Conservation (phyloP, 1,284 basidiomycete genomes). For the Earliella scabrosa region DNA sequence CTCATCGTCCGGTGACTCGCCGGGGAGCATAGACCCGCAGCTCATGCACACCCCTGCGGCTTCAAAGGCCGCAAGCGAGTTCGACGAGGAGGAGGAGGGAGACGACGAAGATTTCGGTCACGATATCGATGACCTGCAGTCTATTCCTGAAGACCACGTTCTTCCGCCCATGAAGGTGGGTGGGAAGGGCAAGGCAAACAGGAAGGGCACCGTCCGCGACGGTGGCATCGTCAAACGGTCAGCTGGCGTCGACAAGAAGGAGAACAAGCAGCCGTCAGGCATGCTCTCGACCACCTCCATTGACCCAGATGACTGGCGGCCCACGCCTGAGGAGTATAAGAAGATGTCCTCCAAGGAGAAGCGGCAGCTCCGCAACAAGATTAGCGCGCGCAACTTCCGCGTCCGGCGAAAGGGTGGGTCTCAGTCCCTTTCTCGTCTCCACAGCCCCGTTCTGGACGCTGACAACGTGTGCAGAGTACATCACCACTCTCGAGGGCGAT, state of each 20-base stretch:
- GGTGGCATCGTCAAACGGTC: conserved; percentile 73
- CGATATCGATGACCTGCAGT: conserved; percentile 25
- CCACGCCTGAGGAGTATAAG: conserved; percentile 91
- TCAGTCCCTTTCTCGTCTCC: conserved; percentile 5
- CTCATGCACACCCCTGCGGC: conserved; percentile 51
- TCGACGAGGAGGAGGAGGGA: conserved; percentile 32
- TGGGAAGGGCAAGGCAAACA: conserved; percentile 59
- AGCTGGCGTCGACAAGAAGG: conserved; percentile 41
- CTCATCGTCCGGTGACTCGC: conserved; percentile 32
- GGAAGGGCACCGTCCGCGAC: conserved; percentile 72
- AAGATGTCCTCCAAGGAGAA: conserved; percentile 97
- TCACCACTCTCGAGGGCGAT: conserved; percentile 90
- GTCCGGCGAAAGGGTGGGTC: conserved; percentile 85
- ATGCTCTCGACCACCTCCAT: conserved; percentile 46
- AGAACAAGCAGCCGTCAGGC: conserved; percentile 38
- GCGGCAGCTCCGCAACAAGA: conserved; percentile 95
- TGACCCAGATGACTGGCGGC: conserved; percentile 78
- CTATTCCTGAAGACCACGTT: conserved; percentile 21
- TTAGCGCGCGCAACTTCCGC: conserved; percentile 93
- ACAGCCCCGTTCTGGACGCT: background rate
- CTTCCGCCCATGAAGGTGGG: conserved; percentile 55
- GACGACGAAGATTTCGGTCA: conserved; percentile 22
- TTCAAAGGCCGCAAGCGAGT: conserved; percentile 40
- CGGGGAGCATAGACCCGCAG: conserved; percentile 56
- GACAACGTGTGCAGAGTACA: conserved; percentile 72